These are phyloP conservation scores for Aurantiochytrium sp. DNA, from an alignment of 108 stramenopile genomes.

Conservation along the genomic window DNA sequence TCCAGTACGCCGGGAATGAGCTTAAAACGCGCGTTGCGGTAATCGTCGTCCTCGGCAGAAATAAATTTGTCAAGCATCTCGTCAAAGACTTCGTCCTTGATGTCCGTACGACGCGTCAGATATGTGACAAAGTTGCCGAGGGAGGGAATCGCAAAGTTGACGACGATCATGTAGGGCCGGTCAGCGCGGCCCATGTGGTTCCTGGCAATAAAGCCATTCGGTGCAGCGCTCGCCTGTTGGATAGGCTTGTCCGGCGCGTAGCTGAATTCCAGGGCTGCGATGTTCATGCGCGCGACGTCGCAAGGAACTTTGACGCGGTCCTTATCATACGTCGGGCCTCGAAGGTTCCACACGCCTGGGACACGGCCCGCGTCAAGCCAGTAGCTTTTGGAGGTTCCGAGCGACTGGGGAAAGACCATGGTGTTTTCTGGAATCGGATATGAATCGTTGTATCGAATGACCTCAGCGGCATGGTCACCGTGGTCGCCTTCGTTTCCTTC, in stretches of 20 bases:
- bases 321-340: neutral
- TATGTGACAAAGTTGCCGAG: neutral
- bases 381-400: neutral
- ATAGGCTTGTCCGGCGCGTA: neutral
- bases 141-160: neutral
- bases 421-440: neutral
- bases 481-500: neutral
- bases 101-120: neutral
- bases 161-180: neutral
- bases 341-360: neutral
- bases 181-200: neutral
- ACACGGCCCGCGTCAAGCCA: neutral
- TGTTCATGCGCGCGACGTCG: neutral
- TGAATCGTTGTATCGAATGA: too few species aligned
- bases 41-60: neutral
- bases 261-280: neutral
- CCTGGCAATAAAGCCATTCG: neutral
- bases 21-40: conserved; percentile 8
- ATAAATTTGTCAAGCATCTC: neutral
- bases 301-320: conserved; percentile 15
- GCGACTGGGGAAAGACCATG: neutral
- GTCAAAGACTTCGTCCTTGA: neutral
- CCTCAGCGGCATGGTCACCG: neutral
- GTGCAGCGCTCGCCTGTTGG: neutral
- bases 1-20: conserved; percentile 1